Percentiles rank a stretch among this genome's conserved stretches.
These are phyloP conservation scores for Verticillium nubilum DNA, from an alignment of 2,329 filamentous ascomycete genomes.

Conservation along the genomic window DNA sequence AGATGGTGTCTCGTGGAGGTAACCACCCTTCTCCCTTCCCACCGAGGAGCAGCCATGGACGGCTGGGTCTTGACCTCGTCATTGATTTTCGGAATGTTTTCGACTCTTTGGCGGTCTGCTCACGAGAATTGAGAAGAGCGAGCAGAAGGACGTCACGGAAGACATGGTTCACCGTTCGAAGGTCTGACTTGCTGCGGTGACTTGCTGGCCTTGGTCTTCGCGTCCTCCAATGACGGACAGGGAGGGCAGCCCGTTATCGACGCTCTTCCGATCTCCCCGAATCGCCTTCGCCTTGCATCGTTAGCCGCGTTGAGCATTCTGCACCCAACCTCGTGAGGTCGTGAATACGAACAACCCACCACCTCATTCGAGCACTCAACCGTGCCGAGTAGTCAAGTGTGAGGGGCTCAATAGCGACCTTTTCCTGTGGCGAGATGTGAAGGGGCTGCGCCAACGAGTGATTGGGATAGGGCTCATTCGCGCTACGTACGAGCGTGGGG, in stretches of 20 bases:
- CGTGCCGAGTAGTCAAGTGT: background rate
- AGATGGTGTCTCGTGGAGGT: background rate
- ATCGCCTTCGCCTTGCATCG: background rate
- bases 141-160: background rate
- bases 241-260: background rate
- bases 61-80: background rate
- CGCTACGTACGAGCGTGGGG: background rate
- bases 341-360: background rate
- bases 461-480: background rate
- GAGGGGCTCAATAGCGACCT: background rate
- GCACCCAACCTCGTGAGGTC: background rate
- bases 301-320: background rate
- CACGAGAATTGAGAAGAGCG: background rate
- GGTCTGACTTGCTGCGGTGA: background rate
- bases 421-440: background rate
- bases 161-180: background rate
- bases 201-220: background rate
- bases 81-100: background rate
- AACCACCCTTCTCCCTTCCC: background rate
- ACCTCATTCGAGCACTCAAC: background rate
- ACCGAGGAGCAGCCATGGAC: background rate
- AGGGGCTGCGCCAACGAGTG: background rate
- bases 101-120: background rate
- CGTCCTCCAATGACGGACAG: background rate
- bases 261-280: background rate